Evolutionary conservation across 805 yeast species (phyloP), one percentile per base, ranked within the genome.

Genomic region (Suhomyces canberraensis): DNA sequence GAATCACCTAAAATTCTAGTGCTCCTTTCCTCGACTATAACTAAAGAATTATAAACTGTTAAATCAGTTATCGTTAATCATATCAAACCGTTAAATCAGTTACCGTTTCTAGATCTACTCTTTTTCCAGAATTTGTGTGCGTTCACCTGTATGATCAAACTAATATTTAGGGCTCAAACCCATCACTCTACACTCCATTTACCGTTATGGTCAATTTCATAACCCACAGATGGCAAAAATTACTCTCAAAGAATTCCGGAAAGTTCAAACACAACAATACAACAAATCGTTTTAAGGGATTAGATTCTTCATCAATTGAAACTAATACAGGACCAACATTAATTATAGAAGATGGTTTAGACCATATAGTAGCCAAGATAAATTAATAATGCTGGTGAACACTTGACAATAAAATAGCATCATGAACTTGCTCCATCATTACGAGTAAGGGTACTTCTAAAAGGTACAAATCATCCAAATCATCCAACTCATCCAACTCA

Each of bases 191-290:
- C n/a, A n/a, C n/a, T n/a, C n/a, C n/a, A n/a, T n/a, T n/a, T n/a
- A n/a, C n/a, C n/a, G n/a, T n/a, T n/a, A n/a, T n/a, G n/a, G n/a
- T n/a, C n/a, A n/a, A n/a, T n/a, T n/a, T n/a, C n/a, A n/a, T n/a
- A n/a, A n/a, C n/a, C 62, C 5, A 54, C 51, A n/a, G 63, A 57
- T 21, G 64, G 56, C 2, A 65, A 64, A 33, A 40, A 41, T 35
- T 42, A 52, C 29, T 22, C 31, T 25, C 24, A 25, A 15, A 24
- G 33, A 29, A 18, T 29, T 18, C 22, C 31, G 26, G 19, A 24
- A n/a, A 16, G 29, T 14, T 19, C 29, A 16, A 28, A 19, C 25
- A 16, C 33, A 9, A 33, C 40, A 18, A 30, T 29, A 11, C 35
- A 29, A 25, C 31, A 29, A 20, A 14, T 16, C 4, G n/a, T 7